Conservation (phyloP, 371 early-diverging fungal species). For the Smittium culicis region DNA sequence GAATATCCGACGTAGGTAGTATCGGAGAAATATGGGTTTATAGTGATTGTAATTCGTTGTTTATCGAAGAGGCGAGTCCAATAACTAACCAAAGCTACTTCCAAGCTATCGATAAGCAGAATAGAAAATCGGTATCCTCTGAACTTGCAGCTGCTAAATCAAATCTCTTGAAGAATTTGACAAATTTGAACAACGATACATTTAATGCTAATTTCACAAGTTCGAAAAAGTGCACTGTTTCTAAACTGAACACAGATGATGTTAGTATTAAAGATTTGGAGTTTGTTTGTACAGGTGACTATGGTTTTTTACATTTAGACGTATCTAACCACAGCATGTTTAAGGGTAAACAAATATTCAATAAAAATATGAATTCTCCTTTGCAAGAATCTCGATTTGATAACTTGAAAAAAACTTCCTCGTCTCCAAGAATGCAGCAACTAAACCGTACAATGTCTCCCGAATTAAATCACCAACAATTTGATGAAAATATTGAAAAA, state of each 20-base stretch:
- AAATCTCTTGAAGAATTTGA: conserved; percentile 10
- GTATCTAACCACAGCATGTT: conserved; percentile 26
- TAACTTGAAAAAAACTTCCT: neutral
- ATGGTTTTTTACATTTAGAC: conserved; percentile 70
- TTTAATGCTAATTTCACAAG: neutral
- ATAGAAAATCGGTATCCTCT: conserved; percentile 5
- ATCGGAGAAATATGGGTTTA: conserved; percentile 83
- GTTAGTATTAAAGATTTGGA: conserved; percentile 46
- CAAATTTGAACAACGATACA: neutral
- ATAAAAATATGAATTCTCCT: neutral
- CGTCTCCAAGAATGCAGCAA: no score
- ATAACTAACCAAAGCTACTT: neutral
- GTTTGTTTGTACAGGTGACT: conserved; percentile 70
- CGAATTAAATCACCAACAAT: neutral
- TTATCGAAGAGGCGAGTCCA: conserved; percentile 2
- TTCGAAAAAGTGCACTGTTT: neutral
- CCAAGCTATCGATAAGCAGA: conserved; percentile 12
- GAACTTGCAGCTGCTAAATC: neutral
- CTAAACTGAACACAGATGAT: conserved; percentile 28
- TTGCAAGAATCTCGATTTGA: neutral
- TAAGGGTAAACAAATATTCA: neutral
- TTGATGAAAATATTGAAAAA: conserved; percentile 35
- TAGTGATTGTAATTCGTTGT: conserved; percentile 27
- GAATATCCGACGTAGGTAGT: conserved; percentile 48
- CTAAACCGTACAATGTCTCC: neutral